Evolutionary conservation across 441 rosid genomes (phyloP).

Genomic region (Brassica hybrid): DNA sequence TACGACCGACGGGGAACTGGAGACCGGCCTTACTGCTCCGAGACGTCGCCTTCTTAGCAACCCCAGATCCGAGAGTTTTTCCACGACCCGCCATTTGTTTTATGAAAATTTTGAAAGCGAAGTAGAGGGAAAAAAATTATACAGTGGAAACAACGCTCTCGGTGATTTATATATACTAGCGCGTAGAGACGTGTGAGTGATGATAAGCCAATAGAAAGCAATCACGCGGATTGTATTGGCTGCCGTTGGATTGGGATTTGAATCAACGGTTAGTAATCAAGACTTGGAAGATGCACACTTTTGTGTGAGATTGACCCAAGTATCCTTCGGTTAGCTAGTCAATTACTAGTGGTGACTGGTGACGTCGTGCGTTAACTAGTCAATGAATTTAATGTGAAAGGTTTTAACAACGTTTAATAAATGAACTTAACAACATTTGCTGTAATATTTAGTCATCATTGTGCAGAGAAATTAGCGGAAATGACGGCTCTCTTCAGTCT

Average conservation of each 20-base stretch:
- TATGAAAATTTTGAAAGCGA: background rate
- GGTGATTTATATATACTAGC: background rate
- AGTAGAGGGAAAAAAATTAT: background rate
- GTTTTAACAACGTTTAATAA: background rate
- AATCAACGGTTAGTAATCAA: background rate
- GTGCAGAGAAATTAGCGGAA: too few relatives aligned
- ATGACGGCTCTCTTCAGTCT: too few relatives aligned
- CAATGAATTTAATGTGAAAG: background rate
- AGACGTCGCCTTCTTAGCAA: background rate
- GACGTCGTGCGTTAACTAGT: background rate
- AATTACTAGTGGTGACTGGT: background rate
- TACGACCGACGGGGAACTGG: background rate
- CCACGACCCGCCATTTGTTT: background rate
- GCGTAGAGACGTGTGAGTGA: background rate
- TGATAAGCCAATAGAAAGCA: background rate
- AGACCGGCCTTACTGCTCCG: background rate
- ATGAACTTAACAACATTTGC: background rate
- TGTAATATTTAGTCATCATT: background rate
- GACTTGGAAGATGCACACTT: background rate
- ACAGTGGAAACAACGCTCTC: background rate
- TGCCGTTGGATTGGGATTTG: background rate
- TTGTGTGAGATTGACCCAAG: background rate
- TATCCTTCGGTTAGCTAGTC: background rate
- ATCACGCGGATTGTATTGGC: background rate
- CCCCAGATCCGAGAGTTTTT: conserved; percentile 8